These are phyloP conservation scores for Dacryopinax spathularia DNA, from an alignment of 768 basidiomycete genomes.

Conservation along the genomic window DNA sequence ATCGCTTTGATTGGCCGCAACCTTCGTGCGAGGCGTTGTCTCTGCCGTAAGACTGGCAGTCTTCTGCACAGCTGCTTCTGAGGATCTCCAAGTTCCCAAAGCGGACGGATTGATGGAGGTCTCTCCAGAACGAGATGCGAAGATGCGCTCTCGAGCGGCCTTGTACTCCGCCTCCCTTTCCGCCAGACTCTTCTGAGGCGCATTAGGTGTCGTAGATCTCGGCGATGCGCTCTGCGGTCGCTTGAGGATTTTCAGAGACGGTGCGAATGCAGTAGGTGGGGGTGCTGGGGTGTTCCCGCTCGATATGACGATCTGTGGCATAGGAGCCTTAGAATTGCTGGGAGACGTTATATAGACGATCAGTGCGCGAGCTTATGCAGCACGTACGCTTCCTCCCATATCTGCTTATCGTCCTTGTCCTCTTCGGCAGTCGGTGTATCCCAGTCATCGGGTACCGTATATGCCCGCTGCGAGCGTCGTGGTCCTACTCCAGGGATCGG, in stretches of 20 bases:
- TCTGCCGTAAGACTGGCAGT: background rate
- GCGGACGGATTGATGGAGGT: background rate
- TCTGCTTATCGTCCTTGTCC: background rate
- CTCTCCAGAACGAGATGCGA: slow-evolving; percentile 18
- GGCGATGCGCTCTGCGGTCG: slow-evolving; percentile 9
- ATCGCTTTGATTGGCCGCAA: background rate
- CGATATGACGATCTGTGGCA: background rate
- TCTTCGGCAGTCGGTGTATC: background rate
- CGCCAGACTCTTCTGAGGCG: slow-evolving; percentile 30
- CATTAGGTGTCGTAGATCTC: slow-evolving; percentile 16
- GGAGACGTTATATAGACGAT: background rate
- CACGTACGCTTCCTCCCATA: slow-evolving; percentile 1
- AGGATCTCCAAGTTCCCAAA: background rate
- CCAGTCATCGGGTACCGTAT: slow-evolving; percentile 1
- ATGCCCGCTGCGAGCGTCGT: background rate
- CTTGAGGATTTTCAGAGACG: background rate
- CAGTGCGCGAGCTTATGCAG: background rate
- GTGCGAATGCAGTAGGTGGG: background rate
- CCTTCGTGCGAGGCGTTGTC: background rate
- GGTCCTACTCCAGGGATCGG: background rate
- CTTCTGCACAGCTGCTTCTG: background rate
- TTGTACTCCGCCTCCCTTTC: slow-evolving; percentile 62
- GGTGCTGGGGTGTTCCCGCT: background rate
- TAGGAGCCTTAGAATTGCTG: background rate
- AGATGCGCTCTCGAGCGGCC: slow-evolving; percentile 60